Conservation (phyloP, 1,284 basidiomycete species). For the Marasmius sp. region DNA sequence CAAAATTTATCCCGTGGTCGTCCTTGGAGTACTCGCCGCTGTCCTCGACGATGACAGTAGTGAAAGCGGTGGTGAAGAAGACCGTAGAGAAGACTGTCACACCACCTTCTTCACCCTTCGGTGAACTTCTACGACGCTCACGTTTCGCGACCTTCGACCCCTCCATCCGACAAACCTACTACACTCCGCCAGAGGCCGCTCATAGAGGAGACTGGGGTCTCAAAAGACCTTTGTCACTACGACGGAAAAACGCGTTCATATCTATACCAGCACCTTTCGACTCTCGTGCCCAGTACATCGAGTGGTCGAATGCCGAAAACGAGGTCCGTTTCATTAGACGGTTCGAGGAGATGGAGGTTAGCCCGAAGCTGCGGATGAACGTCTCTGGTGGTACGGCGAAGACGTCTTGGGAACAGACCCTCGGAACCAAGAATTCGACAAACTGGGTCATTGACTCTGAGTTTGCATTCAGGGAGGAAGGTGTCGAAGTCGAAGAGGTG, state of each 20-base stretch:
- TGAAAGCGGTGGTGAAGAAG: conserved; percentile 31
- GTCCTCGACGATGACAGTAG: conserved; percentile 31
- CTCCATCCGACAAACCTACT: conserved; percentile 69
- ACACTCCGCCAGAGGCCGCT: conserved; percentile 62
- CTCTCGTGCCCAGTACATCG: conserved; percentile 69
- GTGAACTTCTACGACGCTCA: conserved; percentile 69
- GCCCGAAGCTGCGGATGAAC: conserved; percentile 26
- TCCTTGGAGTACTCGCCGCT: conserved; percentile 22
- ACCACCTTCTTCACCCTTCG: conserved; percentile 59
- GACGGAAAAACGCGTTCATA: conserved; percentile 60
- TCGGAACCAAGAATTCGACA: conserved; percentile 28
- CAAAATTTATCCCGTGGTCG: not conserved
- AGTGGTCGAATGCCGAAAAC: conserved; percentile 66
- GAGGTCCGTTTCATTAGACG: conserved; percentile 64
- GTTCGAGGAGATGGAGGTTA: conserved; percentile 61
- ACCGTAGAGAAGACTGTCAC: conserved; percentile 18
- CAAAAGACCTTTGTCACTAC: conserved; percentile 71
- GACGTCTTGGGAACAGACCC: conserved; percentile 34
- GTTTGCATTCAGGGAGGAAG: conserved; percentile 25
- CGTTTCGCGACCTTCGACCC: conserved; percentile 79
- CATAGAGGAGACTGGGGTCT: conserved; percentile 78
- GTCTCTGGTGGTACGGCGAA: conserved; percentile 3
- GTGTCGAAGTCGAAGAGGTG: conserved; percentile 5
- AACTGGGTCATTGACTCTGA: conserved; percentile 53
- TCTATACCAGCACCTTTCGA: conserved; percentile 58